phyloP scores from a whole-genome alignment of 2,329 filamentous ascomycete species.

The Alternaria gansuensis region DNA sequence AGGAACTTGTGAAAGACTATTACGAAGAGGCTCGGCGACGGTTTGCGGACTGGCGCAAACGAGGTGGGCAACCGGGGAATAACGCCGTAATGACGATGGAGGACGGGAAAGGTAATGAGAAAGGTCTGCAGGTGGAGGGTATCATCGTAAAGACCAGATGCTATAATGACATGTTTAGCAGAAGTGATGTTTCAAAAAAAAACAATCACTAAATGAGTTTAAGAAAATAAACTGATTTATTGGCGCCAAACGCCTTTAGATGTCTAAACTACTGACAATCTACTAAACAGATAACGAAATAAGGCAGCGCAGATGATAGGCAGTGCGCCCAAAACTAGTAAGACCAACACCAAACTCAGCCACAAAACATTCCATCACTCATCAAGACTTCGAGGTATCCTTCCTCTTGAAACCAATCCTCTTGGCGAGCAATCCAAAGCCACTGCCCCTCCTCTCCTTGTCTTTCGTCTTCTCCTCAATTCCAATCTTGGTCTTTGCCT shows the following conservation, averaged over 20 bases:
- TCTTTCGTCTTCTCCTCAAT: slow-evolving; percentile 24
- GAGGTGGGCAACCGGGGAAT: neutral
- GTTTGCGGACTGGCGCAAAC: neutral
- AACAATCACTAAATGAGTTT: neutral
- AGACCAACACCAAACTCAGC: neutral
- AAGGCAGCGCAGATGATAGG: neutral
- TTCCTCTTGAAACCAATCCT: slow-evolving; percentile 37
- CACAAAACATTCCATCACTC: neutral
- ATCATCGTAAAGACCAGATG: neutral
- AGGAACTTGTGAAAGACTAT: neutral
- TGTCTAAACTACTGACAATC: neutral
- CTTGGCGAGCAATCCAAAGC: slow-evolving; percentile 23
- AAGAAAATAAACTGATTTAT: neutral
- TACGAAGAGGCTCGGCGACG: neutral
- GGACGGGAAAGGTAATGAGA: neutral
- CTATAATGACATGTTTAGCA: neutral
- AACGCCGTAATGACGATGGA: neutral
- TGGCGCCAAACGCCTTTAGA: neutral
- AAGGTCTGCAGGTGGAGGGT: neutral
- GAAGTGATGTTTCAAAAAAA: neutral
- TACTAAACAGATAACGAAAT: neutral
- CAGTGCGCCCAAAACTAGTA: neutral
- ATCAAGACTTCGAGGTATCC: slow-evolving; percentile 19
- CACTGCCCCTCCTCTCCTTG: slow-evolving; percentile 24
- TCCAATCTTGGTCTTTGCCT: slow-evolving; percentile 28